Conservation (phyloP, 176 grass and related monocot species). For the Raddia guianensis region DNA sequence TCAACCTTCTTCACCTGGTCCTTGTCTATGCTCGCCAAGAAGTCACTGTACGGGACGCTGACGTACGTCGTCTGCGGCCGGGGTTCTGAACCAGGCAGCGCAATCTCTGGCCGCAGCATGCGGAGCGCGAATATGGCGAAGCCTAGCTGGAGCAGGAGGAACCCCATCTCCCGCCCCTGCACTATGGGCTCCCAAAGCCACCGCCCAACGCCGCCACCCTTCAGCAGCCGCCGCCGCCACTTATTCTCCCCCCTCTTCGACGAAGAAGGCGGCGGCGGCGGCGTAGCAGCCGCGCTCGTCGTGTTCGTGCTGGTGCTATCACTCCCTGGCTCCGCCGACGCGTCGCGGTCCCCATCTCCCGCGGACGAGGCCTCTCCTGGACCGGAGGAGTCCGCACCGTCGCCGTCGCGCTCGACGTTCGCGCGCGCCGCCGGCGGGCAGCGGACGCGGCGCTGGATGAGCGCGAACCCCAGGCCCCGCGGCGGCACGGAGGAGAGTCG, state of each 20-base stretch:
- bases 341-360: conserved; percentile 40
- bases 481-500: conserved; percentile 53
- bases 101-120: conserved; percentile 72
- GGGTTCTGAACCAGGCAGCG: conserved; percentile 76
- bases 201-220: conserved; percentile 52
- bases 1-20: conserved; percentile 97
- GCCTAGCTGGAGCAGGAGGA: conserved; percentile 88
- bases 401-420: conserved; percentile 51
- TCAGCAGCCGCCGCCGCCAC: conserved; percentile 60
- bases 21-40: conserved; percentile 84
- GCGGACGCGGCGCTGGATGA: conserved; percentile 43
- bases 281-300: conserved; percentile 39
- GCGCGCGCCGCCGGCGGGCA: conserved; percentile 55
- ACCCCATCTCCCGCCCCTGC: conserved; percentile 81
- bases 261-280: conserved; percentile 44
- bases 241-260: conserved; percentile 71
- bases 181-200: conserved; percentile 95
- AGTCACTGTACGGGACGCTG: conserved; percentile 86
- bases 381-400: conserved; percentile 20
- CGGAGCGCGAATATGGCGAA: conserved; percentile 87
- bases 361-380: conserved; percentile 43
- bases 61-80: conserved; percentile 61
- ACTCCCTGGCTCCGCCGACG: conserved; percentile 28
- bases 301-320: conserved; percentile 45
- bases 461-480: conserved; percentile 53